A percentile compares a stretch with the other conserved stretches of the same genome.
phyloP scores from a whole-genome alignment of 192 early-diverging fungal genomes.

The Backusella australiensis region DNA sequence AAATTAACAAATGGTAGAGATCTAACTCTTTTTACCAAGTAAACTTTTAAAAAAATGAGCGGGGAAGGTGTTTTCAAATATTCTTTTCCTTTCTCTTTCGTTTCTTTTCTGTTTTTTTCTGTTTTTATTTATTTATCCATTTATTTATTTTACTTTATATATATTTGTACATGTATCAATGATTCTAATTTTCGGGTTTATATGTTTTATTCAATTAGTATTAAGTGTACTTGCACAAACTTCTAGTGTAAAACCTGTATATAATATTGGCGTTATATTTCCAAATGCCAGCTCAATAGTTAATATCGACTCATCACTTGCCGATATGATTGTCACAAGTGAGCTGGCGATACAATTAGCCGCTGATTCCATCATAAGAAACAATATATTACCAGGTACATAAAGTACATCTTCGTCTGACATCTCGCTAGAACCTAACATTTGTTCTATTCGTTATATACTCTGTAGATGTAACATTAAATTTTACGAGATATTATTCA shows the following conservation, averaged over 20 bases:
- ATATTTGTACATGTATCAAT: not conserved
- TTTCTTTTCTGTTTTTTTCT: not conserved
- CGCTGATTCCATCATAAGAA: not conserved
- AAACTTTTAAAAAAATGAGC: not conserved
- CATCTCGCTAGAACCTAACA: not conserved
- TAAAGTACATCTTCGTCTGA: not conserved
- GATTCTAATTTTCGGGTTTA: not conserved
- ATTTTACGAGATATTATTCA: constrained; percentile 21
- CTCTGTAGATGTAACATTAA: constrained; percentile 16
- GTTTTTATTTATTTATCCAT: not conserved
- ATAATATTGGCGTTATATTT: constrained; percentile 17
- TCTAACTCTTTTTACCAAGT: not conserved
- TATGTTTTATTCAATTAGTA: not conserved
- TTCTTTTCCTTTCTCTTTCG: not conserved
- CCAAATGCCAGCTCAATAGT: constrained; percentile 3
- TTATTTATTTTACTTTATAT: not conserved
- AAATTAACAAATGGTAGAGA: not conserved
- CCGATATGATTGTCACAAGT: constrained; percentile 25
- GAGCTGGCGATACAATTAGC: constrained; percentile 17
- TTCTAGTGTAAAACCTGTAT: not conserved
- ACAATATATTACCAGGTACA: constrained; percentile 18
- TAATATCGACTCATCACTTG: not conserved
- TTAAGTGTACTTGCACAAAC: not conserved
- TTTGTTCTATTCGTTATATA: not conserved
- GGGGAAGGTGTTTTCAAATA: not conserved